Base-by-base conservation (phyloP, 768 basidiomycete genomes). In the Cytidiella melzeri region DNA sequence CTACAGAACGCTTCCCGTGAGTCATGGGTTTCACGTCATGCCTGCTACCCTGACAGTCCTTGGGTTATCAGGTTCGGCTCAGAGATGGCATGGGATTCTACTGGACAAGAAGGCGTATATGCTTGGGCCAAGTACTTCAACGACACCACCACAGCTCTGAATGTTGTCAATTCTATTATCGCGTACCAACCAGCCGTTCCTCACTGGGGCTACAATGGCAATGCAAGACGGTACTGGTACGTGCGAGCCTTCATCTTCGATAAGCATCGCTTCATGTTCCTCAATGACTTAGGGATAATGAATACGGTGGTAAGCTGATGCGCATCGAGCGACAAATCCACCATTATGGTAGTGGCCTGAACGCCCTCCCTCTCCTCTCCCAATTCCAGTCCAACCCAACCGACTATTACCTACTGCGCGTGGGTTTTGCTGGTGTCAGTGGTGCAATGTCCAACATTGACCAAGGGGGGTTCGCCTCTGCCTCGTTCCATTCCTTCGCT, bases 181-280 rank as follows among this genome's bases (percentile, higher is more conserved):
- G 77, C 77, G 1, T 80, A 79, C 53, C 75, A 80, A 55, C 77
- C 78, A 2, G 67, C 74, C 5, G 70, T 79, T 27, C 71, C 77
- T n/a, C 77, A 79, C 58, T 80, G 77, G 78, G 78, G 77, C 13
- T 79, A 79, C 61, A 79, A 79, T 55, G 77, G 78, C 5, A 80
- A 79, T 56, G 78, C 78, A 1, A 65, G 77, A 46, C 69, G 78
- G 25, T 80, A 78, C 63, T 78, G 76, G 77, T 77, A 47, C 42
- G 67, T 59, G 21, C 34, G 34, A 26, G 9, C 28, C 41, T 21
- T 7, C 9, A 9, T 11, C 36, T 20, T 10, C n/a, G 13, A 6
- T 19, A 18, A 3, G 28, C 24, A 21, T 48, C 9, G 47, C 15
- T 27, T 43, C 38, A 41, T 50, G 30, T 13, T 49, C 49, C 41